phyloP scores from a whole-genome alignment of 2,329 filamentous ascomycete genomes.

The Penicillium fuscoglaucum region DNA sequence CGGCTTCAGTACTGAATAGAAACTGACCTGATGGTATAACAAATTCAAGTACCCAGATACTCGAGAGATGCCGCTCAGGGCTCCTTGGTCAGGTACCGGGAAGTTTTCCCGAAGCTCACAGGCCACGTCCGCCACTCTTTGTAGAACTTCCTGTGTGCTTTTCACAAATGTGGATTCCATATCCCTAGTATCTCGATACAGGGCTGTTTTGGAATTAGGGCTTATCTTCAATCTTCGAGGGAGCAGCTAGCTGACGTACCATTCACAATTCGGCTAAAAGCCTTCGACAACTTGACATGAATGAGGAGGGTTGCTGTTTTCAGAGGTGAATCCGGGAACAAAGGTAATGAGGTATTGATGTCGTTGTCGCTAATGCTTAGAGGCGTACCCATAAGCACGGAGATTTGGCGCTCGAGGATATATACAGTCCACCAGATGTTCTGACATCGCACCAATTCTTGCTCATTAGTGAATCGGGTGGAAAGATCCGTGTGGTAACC shows the following conservation, averaged over 20 bases:
- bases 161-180: background rate
- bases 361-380: background rate
- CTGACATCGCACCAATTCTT: background rate
- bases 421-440: slow-evolving; percentile 2
- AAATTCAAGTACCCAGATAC: background rate
- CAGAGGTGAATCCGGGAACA: background rate
- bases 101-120: background rate
- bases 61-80: background rate
- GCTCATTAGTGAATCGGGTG: background rate
- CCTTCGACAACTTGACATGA: background rate
- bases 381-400: background rate
- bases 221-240: background rate
- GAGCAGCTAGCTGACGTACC: background rate
- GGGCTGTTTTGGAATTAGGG: background rate
- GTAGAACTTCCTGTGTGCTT: background rate
- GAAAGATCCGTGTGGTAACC: background rate
- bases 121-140: background rate
- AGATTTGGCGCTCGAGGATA: background rate
- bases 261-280: background rate
- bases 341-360: background rate
- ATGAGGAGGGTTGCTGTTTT: background rate
- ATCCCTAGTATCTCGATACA: background rate
- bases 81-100: background rate
- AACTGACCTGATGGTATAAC: background rate
- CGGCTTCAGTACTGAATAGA: no score